phyloP scores from a whole-genome alignment of 441 rosid species.

The Dalechampia spathulata region DNA sequence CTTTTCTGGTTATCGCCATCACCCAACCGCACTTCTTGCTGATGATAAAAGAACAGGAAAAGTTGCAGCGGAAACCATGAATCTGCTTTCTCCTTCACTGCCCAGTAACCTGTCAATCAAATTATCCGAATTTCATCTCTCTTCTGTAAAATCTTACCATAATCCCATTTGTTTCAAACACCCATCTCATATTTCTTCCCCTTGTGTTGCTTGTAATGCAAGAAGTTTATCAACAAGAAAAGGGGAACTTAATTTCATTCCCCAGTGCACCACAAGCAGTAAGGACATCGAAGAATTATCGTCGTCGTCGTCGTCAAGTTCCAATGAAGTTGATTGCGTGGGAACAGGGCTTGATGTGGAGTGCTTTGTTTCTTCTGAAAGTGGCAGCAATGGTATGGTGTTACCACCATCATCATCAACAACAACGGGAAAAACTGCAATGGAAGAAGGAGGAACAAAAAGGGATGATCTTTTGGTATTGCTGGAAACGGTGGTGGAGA shows the following conservation, averaged over 20 bases:
- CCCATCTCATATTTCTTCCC: background rate
- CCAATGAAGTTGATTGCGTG: constrained; percentile 35
- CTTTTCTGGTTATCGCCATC: too few relatives aligned
- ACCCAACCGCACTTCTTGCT: too few relatives aligned
- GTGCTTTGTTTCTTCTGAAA: constrained; percentile 23
- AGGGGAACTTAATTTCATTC: background rate
- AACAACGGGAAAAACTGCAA: background rate
- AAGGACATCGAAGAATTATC: constrained; percentile 8
- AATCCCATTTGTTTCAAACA: background rate
- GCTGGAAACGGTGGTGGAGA: constrained; percentile 15
- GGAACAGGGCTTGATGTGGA: constrained; percentile 62
- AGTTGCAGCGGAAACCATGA: background rate
- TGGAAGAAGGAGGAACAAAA: background rate
- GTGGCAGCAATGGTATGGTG: background rate
- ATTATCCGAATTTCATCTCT: background rate
- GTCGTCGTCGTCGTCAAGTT: constrained; percentile 8
- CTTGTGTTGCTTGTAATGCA: background rate
- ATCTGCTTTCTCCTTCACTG: background rate
- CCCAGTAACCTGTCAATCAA: background rate
- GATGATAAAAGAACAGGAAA: background rate
- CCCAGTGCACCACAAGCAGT: constrained; percentile 23
- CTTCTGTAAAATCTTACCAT: background rate
- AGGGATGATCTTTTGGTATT: background rate
- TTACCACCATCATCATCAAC: background rate
- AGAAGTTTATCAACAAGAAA: constrained; percentile 8